Evolutionary conservation across 176 grass and related monocot genomes (phyloP).

Genomic region (Aegilops tauschii): DNA sequence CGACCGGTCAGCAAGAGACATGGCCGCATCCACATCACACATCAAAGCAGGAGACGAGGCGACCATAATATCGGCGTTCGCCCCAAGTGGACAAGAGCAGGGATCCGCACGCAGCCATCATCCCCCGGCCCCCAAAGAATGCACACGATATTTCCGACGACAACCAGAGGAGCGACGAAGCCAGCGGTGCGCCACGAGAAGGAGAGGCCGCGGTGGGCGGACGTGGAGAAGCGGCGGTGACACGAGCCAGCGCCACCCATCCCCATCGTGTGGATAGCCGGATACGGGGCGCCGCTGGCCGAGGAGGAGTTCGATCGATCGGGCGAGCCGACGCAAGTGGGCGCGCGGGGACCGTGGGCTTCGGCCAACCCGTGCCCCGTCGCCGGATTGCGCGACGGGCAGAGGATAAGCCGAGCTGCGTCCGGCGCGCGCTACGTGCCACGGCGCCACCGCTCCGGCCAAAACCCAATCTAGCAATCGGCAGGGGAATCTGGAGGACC

Average conservation of each 20-base stretch:
- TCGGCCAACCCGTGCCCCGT: background rate
- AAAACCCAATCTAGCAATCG: background rate
- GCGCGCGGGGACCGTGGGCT: too few relatives aligned
- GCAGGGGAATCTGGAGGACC: background rate
- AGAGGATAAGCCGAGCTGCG: background rate
- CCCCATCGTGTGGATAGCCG: background rate
- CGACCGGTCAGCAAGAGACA: background rate
- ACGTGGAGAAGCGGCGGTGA: conserved; percentile 13
- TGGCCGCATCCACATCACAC: background rate
- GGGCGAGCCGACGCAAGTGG: too few relatives aligned
- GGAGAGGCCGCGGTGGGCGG: conserved; percentile 6
- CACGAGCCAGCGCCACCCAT: background rate
- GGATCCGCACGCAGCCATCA: background rate
- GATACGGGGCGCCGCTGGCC: too few relatives aligned
- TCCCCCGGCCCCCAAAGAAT: too few relatives aligned
- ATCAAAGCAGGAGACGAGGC: too few relatives aligned
- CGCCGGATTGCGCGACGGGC: background rate
- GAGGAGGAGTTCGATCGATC: too few relatives aligned
- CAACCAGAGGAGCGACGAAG: background rate
- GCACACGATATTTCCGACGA: background rate
- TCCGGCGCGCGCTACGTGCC: background rate
- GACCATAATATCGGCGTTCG: background rate
- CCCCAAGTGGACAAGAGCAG: background rate
- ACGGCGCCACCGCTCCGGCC: background rate
- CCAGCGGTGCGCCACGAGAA: background rate